Base-by-base conservation (phyloP, 805 yeast species). In the Teunomyces lycoperdinae region DNA sequence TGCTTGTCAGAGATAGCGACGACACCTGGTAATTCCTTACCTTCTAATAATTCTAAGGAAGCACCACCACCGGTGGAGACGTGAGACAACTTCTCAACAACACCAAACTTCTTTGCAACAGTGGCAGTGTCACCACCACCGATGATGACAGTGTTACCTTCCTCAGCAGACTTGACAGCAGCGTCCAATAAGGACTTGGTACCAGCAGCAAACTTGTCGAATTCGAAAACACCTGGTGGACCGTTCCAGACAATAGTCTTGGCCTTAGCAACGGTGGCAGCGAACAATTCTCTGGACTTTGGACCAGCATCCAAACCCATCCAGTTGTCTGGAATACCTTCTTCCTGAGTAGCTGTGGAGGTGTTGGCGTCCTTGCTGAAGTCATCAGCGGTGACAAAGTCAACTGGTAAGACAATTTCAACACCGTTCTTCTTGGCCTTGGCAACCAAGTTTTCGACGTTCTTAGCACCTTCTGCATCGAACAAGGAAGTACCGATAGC, bases 1-100 rank as follows among this genome's bases (percentile, higher is more conserved):
- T 60, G 49, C 59, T 89, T 90, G 75, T 81, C 84, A 58, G 96
- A 84, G 63, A 91, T 84, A 76, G 91, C 95, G 66, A 79, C 84
- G 62, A 94, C 98, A 84, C 99, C 99, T 64, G 99, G 99, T 65
- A 94, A 83, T 63, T 80, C 94, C 84, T 94, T 94, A 78, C 99
- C 99, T 81, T 94, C 99, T 70, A 94, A 84, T 70, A 94, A 85
- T 79, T 94, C 99, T 71, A 94, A 83, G 55, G 98, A 92, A 60
- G 99, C 99, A 82, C 99, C 99, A 78, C 99, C 99, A 78, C 99
- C 99, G 56, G 99, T 94, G 60, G 98, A 92, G 60, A 94, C 97
- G 76, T 94, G 99, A 46, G 97, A 89, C 66, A 94, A 83, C 81
- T 94, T 89, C 70, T 89, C 96, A 62, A 89, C 91, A 58, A 85